Conservation (phyloP, 352 stramenopile species). For the Globisporangium cederbergense region DNA sequence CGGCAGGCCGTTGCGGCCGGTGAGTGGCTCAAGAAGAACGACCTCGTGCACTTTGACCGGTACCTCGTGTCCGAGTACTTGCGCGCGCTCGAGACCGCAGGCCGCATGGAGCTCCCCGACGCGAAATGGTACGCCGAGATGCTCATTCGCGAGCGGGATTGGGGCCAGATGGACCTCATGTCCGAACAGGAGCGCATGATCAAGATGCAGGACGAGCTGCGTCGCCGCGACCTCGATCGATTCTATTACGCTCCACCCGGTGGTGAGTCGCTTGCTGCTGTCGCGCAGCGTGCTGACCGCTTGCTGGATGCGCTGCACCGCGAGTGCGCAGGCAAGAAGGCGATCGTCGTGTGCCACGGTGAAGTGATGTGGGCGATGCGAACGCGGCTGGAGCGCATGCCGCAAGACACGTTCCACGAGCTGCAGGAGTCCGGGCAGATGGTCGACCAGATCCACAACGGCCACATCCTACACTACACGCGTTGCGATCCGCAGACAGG, state of each 20-base stretch:
- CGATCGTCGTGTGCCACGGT: conserved; percentile 84
- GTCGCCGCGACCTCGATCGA: conserved; percentile 72
- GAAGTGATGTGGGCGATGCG: conserved; percentile 91
- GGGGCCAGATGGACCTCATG: conserved; percentile 89
- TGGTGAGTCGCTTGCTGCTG: conserved; percentile 77
- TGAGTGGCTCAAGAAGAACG: conserved; percentile 80
- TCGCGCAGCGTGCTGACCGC: conserved; percentile 79
- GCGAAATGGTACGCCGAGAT: conserved; percentile 86
- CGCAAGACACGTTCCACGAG: conserved; percentile 84
- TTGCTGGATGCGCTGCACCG: conserved; percentile 78
- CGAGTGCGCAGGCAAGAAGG: conserved; percentile 71
- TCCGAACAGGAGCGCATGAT: conserved; percentile 82
- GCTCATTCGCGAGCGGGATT: conserved; percentile 86
- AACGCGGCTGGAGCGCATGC: conserved; percentile 85
- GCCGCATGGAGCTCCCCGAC: conserved; percentile 65
- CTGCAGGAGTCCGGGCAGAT: conserved; percentile 80
- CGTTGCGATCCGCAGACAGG: conserved; percentile 67
- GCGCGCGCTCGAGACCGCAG: conserved; percentile 83
- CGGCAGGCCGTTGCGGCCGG: conserved; percentile 68
- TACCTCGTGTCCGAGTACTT: conserved; percentile 88
- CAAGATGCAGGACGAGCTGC: conserved; percentile 88
- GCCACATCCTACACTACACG: conserved; percentile 87
- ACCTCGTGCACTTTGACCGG: conserved; percentile 74
- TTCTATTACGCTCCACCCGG: conserved; percentile 87
- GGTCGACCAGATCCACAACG: conserved; percentile 90